Conservation (phyloP, 2,329 filamentous ascomycete genomes). For the Zasmidium cellare region DNA sequence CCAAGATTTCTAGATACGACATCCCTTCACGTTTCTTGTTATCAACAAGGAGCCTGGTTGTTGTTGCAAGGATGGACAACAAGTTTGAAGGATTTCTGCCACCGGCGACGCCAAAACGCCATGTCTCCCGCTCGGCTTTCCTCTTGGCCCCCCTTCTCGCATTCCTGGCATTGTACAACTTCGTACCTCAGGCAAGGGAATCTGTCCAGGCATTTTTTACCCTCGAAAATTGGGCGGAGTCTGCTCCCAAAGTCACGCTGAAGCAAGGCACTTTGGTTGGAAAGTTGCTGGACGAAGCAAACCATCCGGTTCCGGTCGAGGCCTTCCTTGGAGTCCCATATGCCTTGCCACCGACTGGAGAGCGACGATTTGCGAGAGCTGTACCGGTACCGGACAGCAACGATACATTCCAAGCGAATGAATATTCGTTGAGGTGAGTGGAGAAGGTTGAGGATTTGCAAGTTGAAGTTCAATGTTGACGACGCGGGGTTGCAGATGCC, state of each 20-base stretch:
- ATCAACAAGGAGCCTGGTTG: neutral
- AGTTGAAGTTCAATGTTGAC: slow-evolving; percentile 1
- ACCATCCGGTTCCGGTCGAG: slow-evolving; percentile 26
- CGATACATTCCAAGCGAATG: slow-evolving; percentile 37
- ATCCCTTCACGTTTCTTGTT: too few species aligned
- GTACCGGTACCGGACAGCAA: slow-evolving; percentile 40
- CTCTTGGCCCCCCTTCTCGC: slow-evolving; percentile 20
- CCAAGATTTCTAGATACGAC: neutral
- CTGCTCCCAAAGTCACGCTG: slow-evolving; percentile 16
- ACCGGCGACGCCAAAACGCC: neutral
- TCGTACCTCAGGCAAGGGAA: slow-evolving; percentile 18
- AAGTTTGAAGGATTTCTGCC: neutral
- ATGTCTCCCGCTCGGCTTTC: slow-evolving; percentile 7
- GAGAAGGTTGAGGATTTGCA: slow-evolving; percentile 23
- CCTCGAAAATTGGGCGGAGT: slow-evolving; percentile 18
- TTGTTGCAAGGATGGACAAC: too few species aligned
- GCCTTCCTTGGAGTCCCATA: slow-evolving; percentile 46
- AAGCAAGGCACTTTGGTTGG: slow-evolving; percentile 26
- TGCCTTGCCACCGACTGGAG: slow-evolving; percentile 46
- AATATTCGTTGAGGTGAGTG: slow-evolving; percentile 22
- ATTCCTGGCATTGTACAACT: slow-evolving; percentile 22
- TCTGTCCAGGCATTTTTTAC: slow-evolving; percentile 22
- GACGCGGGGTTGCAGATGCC: slow-evolving; percentile 19
- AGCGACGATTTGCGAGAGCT: slow-evolving; percentile 56
- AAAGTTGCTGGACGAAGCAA: slow-evolving; percentile 17